Evolutionary conservation across 805 yeast genomes (phyloP).

Genomic region (Hemisphaericaspora nanyangensis): DNA sequence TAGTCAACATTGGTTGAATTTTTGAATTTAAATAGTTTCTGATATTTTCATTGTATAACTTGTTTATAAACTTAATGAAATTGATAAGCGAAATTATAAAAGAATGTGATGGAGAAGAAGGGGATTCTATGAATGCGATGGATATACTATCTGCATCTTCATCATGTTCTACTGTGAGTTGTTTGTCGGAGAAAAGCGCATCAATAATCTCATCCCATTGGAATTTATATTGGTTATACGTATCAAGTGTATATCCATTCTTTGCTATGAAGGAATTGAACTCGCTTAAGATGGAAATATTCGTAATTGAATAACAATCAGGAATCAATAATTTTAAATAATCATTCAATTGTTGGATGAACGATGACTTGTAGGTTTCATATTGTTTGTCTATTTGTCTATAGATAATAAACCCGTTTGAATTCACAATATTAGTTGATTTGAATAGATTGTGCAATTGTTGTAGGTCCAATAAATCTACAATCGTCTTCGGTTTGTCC

Average conservation of each 20-base stretch:
- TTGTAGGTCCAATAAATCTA: conserved; percentile 9
- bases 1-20: conserved; percentile 26
- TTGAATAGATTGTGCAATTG: conserved; percentile 6
- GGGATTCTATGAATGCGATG: background rate
- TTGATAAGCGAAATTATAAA: conserved; percentile 8
- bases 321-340: conserved; percentile 20
- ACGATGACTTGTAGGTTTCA: conserved; percentile 2
- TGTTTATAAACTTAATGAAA: conserved; percentile 29
- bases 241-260: conserved; percentile 4
- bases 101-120: background rate
- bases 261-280: conserved; percentile 9
- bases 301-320: conserved; percentile 10
- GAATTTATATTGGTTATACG: conserved; percentile 1
- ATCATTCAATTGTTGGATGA: conserved; percentile 12
- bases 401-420: conserved; percentile 4
- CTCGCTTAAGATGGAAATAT: conserved; percentile 6
- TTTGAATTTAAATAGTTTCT: conserved; percentile 24
- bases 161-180: background rate
- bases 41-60: conserved; percentile 17
- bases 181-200: background rate
- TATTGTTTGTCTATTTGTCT: conserved; percentile 4
- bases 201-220: conserved; percentile 10
- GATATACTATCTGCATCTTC: background rate
- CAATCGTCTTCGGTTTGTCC: conserved; percentile 3
- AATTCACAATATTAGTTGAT: background rate